Percentiles rank a stretch among this genome's conserved stretches.
Conservation (phyloP, 352 stramenopile genomes). For the Phytophthora lateralis region DNA sequence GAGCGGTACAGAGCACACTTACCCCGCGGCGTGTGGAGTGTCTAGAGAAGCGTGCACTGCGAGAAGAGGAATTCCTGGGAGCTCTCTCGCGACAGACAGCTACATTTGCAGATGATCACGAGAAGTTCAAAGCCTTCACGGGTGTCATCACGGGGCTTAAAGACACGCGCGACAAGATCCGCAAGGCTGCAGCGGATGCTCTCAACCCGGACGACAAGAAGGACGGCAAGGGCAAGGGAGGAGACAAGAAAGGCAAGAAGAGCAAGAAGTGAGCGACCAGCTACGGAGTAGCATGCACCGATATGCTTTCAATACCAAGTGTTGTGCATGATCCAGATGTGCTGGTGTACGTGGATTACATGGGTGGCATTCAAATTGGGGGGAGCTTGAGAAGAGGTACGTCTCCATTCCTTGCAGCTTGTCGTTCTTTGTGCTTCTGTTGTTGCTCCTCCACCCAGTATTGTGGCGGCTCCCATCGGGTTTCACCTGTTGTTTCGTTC, state of each 20-base stretch:
- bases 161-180: conserved; percentile 67
- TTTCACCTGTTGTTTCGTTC: conserved; percentile 52
- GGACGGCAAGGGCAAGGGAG: conserved; percentile 44
- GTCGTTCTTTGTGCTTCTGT: conserved; percentile 21
- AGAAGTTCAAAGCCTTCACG: conserved; percentile 83
- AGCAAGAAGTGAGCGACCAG: conserved; percentile 31
- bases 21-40: conserved; percentile 79
- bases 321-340: conserved; percentile 10
- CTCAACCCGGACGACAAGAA: conserved; percentile 75
- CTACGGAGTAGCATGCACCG: neutral
- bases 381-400: conserved; percentile 34
- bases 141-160: conserved; percentile 75
- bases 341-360: neutral
- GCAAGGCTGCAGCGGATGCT: conserved; percentile 62
- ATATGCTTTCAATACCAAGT: conserved; percentile 30
- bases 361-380: conserved; percentile 18
- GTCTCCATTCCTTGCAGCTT: neutral
- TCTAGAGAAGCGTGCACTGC: conserved; percentile 77
- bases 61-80: conserved; percentile 89
- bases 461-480: conserved; percentile 49
- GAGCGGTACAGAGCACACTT: conserved; percentile 76
- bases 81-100: conserved; percentile 67
- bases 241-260: conserved; percentile 80
- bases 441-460: conserved; percentile 64
- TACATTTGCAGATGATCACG: conserved; percentile 72